phyloP scores from a whole-genome alignment of 2,329 filamentous ascomycete genomes.

The Diaporthe vaccinii region DNA sequence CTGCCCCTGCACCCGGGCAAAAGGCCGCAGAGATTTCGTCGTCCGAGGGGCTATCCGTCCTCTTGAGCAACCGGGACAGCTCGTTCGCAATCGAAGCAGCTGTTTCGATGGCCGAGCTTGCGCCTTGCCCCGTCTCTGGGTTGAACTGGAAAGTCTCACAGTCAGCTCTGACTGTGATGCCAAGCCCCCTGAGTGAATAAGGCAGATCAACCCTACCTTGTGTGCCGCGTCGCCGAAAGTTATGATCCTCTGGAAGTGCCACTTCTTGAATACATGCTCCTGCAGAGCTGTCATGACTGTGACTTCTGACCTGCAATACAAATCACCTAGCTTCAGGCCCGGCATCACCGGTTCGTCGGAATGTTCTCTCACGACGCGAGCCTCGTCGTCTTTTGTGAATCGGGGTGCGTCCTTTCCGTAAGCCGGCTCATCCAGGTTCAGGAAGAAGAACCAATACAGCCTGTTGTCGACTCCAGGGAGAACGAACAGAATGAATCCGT shows the following conservation, averaged over 20 bases:
- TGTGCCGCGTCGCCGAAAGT: background rate
- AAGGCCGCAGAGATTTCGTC: too few relatives aligned
- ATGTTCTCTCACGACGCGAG: background rate
- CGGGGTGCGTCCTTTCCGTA: background rate
- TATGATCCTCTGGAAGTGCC: background rate
- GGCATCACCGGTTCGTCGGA: background rate
- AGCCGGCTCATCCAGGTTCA: background rate
- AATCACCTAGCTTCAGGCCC: background rate
- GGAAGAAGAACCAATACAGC: background rate
- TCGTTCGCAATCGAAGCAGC: background rate
- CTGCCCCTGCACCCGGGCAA: too few relatives aligned
- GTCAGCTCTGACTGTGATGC: accelerated
- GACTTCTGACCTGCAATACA: background rate
- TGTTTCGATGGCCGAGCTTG: background rate
- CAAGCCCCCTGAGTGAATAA: background rate
- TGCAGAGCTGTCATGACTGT: background rate
- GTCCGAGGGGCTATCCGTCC: too few relatives aligned
- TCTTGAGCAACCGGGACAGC: background rate
- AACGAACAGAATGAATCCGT: background rate
- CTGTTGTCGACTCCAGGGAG: background rate
- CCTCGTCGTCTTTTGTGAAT: background rate
- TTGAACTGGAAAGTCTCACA: background rate
- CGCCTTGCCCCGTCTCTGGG: background rate
- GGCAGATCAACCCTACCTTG: background rate
- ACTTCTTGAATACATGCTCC: background rate